phyloP scores from a whole-genome alignment of 2,329 filamentous ascomycete genomes.

The Daldinia sp. region DNA sequence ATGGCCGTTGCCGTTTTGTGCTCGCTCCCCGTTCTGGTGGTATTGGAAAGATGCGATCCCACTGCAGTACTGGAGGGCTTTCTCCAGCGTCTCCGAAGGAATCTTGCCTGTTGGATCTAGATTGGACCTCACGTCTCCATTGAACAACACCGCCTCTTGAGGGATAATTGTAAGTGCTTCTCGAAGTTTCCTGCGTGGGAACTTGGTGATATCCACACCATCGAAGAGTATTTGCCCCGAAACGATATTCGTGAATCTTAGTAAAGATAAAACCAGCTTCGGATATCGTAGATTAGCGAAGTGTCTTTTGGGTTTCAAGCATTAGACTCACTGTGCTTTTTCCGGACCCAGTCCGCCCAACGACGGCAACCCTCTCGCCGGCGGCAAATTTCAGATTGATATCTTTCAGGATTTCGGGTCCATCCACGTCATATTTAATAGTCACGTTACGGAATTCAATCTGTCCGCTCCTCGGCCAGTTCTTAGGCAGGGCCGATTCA shows the following conservation, averaged over 20 bases:
- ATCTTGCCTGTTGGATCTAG: conserved; percentile 71
- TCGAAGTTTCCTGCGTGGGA: conserved; percentile 60
- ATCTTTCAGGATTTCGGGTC: conserved; percentile 59
- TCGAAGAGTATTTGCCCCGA: conserved; percentile 64
- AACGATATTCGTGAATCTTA: conserved; percentile 62
- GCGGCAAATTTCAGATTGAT: conserved; percentile 63
- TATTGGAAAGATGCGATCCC: conserved; percentile 58
- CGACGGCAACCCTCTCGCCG: conserved; percentile 79
- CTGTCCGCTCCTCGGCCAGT: conserved; percentile 57
- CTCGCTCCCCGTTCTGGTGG: conserved; percentile 33
- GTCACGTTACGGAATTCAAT: conserved; percentile 62
- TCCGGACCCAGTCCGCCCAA: conserved; percentile 82
- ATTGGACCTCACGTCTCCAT: conserved; percentile 61
- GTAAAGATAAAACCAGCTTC: conserved; percentile 60
- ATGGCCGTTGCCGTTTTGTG: conserved; percentile 37
- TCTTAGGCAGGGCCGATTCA: conserved; percentile 50
- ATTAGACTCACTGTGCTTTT: conserved; percentile 74
- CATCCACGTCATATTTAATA: conserved; percentile 56
- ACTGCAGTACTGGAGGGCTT: conserved; percentile 69
- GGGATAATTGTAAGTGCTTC: conserved; percentile 66
- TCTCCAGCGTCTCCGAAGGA: conserved; percentile 61
- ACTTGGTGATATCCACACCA: conserved; percentile 62
- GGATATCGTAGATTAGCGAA: conserved; percentile 19
- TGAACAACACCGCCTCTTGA: conserved; percentile 66
- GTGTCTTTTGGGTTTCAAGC: neutral